Conservation (phyloP, 306 rosid species). For the Cicer cuneatum region DNA sequence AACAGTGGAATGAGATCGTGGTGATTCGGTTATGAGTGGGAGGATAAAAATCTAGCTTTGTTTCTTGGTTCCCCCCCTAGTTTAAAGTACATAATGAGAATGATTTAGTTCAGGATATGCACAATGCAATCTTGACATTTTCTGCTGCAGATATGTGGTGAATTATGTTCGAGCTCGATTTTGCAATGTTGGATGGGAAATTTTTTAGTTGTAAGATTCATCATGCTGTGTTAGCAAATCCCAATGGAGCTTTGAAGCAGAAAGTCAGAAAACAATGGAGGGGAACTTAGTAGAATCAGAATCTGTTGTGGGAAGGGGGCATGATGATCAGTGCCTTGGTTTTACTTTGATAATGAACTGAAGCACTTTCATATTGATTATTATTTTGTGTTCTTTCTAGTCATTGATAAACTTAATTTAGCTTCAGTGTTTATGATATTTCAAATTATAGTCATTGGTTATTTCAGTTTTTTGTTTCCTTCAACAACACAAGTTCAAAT, state of each 20-base stretch:
- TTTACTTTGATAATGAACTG: constrained; percentile 47
- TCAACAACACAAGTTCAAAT: constrained; percentile 17
- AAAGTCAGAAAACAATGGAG: constrained; percentile 9
- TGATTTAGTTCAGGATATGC: constrained; percentile 8
- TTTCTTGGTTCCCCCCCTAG: constrained; percentile 28
- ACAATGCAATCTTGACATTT: constrained; percentile 6
- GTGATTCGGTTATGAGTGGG: constrained; percentile 29
- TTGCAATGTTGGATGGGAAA: constrained; percentile 34
- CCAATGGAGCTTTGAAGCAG: constrained; percentile 9
- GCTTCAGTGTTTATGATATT: constrained; percentile 42
- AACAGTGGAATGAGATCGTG: constrained; percentile 63
- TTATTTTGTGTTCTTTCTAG: not conserved
- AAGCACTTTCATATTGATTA: constrained; percentile 35
- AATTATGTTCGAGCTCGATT: not conserved
- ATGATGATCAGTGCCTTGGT: constrained; percentile 28
- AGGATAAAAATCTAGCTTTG: constrained; percentile 29
- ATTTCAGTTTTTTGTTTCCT: constrained; percentile 22
- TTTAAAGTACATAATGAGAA: constrained; percentile 45
- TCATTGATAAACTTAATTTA: constrained; percentile 44
- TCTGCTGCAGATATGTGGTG: not conserved
- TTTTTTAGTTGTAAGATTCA: not conserved
- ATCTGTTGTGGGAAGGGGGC: constrained; percentile 2
- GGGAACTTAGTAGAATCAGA: not conserved
- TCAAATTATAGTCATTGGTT: constrained; percentile 20
- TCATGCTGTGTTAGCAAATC: constrained; percentile 33